phyloP scores from a whole-genome alignment of 2,329 filamentous ascomycete species.

The Teratosphaeria destructans region DNA sequence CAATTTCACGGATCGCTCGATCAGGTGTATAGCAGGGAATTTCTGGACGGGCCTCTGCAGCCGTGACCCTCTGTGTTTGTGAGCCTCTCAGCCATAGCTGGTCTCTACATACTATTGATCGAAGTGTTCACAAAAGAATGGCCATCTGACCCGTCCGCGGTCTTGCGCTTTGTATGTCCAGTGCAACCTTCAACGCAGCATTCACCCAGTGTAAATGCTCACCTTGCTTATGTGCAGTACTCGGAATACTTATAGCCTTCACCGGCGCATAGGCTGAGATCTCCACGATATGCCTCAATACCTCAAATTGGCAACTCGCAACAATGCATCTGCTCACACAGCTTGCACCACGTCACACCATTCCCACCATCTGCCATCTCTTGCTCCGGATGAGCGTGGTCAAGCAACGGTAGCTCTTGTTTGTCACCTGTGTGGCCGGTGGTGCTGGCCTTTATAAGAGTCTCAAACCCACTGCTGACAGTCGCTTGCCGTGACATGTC shows the following conservation, averaged over 20 bases:
- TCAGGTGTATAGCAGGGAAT: not conserved
- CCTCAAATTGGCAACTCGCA: slow-evolving; percentile 3
- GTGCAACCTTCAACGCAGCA: too few relatives aligned
- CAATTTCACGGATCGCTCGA: not conserved
- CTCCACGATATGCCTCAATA: not conserved
- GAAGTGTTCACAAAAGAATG: too few relatives aligned
- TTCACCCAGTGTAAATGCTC: not conserved
- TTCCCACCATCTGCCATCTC: not conserved
- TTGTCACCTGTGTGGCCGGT: not conserved
- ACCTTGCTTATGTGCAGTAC: not conserved
- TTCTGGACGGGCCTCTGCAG: not conserved
- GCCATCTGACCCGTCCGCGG: too few relatives aligned
- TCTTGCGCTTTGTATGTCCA: too few relatives aligned
- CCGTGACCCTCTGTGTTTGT: too few relatives aligned
- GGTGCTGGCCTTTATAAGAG: not conserved
- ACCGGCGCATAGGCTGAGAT: not conserved
- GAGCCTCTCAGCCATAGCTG: too few relatives aligned
- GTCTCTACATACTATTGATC: too few relatives aligned
- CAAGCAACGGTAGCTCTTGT: not conserved
- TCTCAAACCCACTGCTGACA: not conserved
- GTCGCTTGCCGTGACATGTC: not conserved
- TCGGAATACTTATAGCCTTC: not conserved
- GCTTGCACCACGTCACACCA: slow-evolving; percentile 1
- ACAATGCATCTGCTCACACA: slow-evolving; percentile 3
- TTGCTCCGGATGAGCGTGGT: not conserved